phyloP scores from a whole-genome alignment of 495 filamentous ascomycete genomes.

The Haplographium delicatum region DNA sequence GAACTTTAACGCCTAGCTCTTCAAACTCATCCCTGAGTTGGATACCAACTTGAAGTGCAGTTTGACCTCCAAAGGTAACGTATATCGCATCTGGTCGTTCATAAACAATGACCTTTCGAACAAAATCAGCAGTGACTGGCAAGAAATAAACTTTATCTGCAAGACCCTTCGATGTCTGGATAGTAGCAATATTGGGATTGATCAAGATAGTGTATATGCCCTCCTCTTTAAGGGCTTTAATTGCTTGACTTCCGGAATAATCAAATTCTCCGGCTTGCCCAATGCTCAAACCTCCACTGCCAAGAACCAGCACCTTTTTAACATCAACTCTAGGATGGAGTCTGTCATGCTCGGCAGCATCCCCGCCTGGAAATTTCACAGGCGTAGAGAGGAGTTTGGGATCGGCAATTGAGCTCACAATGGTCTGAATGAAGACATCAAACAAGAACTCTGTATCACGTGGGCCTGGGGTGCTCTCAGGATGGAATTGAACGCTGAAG shows the following conservation, averaged over 20 bases:
- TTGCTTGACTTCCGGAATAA: conserved; percentile 91
- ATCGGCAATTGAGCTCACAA: conserved; percentile 58
- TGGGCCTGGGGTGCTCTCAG: conserved; percentile 91
- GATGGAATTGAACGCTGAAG: conserved; percentile 99
- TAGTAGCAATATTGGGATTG: conserved; percentile 98
- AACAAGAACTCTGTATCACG: conserved; percentile 97
- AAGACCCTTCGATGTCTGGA: conserved; percentile 95
- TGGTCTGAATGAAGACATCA: conserved; percentile 88
- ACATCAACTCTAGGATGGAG: conserved; percentile 72
- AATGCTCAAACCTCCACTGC: conserved; percentile 90
- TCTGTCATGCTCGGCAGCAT: conserved; percentile 66
- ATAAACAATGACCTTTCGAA: conserved; percentile 90
- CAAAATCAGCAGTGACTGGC: conserved; percentile 93
- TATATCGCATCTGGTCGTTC: conserved; percentile 95
- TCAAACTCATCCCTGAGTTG: conserved; percentile 96
- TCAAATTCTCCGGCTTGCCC: conserved; percentile 97
- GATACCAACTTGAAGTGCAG: conserved; percentile 89
- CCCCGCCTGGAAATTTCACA: conserved; percentile 82
- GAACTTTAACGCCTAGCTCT: conserved; percentile 79
- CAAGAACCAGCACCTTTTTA: conserved; percentile 92
- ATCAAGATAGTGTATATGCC: conserved; percentile 91
- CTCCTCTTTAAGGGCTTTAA: conserved; percentile 96
- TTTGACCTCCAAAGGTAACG: conserved; percentile 94
- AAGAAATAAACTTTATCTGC: conserved; percentile 98
- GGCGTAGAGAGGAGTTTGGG: conserved; percentile 57